A percentile compares a stretch with the other conserved stretches of the same genome.
These are phyloP conservation scores for Termitomyces sp. DNA, from an alignment of 768 basidiomycete genomes.

Conservation along the genomic window DNA sequence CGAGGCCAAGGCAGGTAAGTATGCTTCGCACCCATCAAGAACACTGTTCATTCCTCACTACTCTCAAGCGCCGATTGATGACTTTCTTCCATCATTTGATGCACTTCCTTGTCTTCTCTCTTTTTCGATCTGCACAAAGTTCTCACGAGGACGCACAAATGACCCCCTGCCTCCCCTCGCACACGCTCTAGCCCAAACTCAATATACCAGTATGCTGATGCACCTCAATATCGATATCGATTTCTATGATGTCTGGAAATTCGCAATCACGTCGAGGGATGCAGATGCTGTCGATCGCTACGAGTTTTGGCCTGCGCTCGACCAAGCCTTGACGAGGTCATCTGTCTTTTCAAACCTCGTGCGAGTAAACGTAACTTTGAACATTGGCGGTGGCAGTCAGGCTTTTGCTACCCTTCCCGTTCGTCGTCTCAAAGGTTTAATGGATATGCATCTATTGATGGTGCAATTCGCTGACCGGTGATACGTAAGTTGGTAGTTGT, in stretches of 20 bases:
- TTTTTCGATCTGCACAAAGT: not conserved
- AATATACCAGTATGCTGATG: not conserved
- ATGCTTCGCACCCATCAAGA: not conserved
- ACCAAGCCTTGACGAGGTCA: constrained; percentile 3
- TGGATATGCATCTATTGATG: not conserved
- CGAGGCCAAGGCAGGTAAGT: not conserved
- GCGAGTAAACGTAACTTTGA: not conserved
- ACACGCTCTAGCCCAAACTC: not conserved
- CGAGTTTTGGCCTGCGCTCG: constrained; percentile 7
- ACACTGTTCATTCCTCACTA: not conserved
- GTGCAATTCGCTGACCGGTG: not conserved
- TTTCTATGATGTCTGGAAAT: constrained; percentile 13
- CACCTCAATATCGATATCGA: constrained; percentile 5
- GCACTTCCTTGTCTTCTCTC: not conserved
- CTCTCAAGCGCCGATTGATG: not conserved
- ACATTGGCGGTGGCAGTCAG: not conserved
- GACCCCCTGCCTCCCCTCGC: not conserved
- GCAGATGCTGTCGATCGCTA: constrained; percentile 5
- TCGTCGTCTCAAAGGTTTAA: not conserved
- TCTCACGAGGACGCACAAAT: not conserved
- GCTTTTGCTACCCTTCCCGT: not conserved
- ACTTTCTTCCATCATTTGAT: not conserved
- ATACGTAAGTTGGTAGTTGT: not conserved
- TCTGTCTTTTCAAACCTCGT: not conserved
- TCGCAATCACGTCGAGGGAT: constrained; percentile 11